A percentile compares a stretch with the other conserved stretches of the same genome.
phyloP scores from a whole-genome alignment of 2,329 filamentous ascomycete species.

The Talaromyces sp. region DNA sequence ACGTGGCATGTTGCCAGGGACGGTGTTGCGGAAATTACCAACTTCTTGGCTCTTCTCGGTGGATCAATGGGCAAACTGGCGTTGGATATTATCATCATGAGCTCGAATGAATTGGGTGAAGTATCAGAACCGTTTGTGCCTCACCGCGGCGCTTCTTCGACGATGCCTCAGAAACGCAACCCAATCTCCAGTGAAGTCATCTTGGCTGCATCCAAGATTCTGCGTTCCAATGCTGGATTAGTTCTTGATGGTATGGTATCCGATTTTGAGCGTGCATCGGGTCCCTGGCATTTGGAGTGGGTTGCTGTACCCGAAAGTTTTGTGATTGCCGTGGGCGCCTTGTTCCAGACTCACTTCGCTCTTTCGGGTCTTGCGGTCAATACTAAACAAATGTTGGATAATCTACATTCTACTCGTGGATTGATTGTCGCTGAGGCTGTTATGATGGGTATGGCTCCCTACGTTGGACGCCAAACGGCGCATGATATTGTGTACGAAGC shows the following conservation, averaged over 20 bases:
- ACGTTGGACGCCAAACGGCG: slow-evolving; percentile 53
- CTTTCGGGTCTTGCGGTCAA: slow-evolving; percentile 54
- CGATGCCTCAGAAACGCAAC: slow-evolving; percentile 61
- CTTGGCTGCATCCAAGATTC: slow-evolving; percentile 54
- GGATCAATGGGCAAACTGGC: slow-evolving; percentile 57
- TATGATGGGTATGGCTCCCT: slow-evolving; percentile 60
- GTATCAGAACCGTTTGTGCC: slow-evolving; percentile 58
- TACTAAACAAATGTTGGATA: slow-evolving; percentile 49
- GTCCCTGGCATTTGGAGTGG: slow-evolving; percentile 62
- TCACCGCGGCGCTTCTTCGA: slow-evolving; percentile 55
- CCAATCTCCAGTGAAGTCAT: slow-evolving; percentile 60
- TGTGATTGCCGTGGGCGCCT: slow-evolving; percentile 52
- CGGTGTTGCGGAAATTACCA: slow-evolving; percentile 54
- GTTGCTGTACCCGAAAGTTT: slow-evolving; percentile 56
- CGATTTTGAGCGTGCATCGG: slow-evolving; percentile 58
- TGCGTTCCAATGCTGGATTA: slow-evolving; percentile 53
- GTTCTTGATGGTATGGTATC: slow-evolving; percentile 58
- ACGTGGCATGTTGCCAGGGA: slow-evolving; percentile 60
- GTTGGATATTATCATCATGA: slow-evolving; percentile 58
- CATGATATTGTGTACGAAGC: slow-evolving; percentile 59
- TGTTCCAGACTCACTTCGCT: slow-evolving; percentile 56
- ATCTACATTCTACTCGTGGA: slow-evolving; percentile 53
- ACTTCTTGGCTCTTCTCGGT: slow-evolving; percentile 55
- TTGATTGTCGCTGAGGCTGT: slow-evolving; percentile 59
- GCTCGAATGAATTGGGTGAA: slow-evolving; percentile 56